Percentiles rank a stretch among this genome's conserved stretches.
phyloP scores from a whole-genome alignment of 345 rosid species.

The Populus alba region DNA sequence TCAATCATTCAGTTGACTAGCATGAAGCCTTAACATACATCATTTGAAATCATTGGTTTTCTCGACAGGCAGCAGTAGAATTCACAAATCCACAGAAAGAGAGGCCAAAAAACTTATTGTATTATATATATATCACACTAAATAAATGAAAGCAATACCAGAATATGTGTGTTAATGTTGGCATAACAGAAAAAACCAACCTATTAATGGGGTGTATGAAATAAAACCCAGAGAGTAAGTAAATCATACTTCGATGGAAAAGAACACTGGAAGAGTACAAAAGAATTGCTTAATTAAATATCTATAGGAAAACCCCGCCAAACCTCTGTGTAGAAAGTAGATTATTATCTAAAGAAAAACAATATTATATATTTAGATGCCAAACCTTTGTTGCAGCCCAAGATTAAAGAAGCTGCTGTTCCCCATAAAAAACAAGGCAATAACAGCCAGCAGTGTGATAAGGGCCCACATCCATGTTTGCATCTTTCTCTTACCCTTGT shows the following conservation, averaged over 20 bases:
- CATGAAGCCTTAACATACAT: too few relatives aligned
- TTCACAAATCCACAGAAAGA: neutral
- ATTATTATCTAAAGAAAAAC: neutral
- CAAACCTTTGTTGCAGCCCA: constrained; percentile 3
- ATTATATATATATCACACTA: neutral
- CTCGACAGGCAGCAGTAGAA: neutral
- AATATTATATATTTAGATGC: neutral
- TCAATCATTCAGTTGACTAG: too few relatives aligned
- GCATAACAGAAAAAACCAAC: neutral
- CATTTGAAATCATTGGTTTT: too few relatives aligned
- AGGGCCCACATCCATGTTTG: constrained; percentile 79
- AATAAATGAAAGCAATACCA: neutral
- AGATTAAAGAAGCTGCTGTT: constrained; percentile 29
- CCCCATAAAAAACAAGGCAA: constrained; percentile 59
- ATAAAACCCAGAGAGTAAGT: neutral
- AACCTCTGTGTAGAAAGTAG: neutral
- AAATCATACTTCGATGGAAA: neutral
- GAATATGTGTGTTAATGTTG: neutral
- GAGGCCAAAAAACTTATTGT: constrained; percentile 1
- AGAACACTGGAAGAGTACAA: neutral
- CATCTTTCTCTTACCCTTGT: constrained; percentile 65
- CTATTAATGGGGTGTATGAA: neutral
- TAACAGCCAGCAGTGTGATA: constrained; percentile 24
- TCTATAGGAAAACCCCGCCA: neutral
- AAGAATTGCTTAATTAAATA: constrained; percentile 2